These are phyloP conservation scores for Erythrophleum ivorense DNA, from an alignment of 331 rosid genomes.

Conservation along the genomic window DNA sequence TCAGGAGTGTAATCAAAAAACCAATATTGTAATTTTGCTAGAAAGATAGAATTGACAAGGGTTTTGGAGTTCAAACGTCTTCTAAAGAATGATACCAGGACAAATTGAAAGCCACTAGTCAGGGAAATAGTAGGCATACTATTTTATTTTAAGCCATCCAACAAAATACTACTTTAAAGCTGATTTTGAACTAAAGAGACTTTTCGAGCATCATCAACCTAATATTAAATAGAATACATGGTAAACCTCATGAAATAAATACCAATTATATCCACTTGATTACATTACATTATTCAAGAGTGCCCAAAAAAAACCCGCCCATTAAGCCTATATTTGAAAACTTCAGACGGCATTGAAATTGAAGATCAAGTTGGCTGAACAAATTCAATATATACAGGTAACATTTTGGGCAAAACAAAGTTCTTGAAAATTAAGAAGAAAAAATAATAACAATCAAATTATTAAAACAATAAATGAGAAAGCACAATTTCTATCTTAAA, in stretches of 20 bases:
- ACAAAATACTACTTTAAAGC: not conserved
- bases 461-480: conserved; percentile 10
- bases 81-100: not conserved
- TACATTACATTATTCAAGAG: not conserved
- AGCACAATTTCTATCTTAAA: conserved; percentile 27
- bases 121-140: not conserved
- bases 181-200: not conserved
- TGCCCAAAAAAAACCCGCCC: not conserved
- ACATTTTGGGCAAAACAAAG: conserved; percentile 15
- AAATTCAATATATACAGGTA: not conserved
- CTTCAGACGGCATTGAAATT: conserved; percentile 19
- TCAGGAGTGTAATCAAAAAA: not conserved
- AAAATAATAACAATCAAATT: not conserved
- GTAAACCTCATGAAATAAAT: not conserved
- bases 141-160: conserved; percentile 10
- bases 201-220: not conserved
- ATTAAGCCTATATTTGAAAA: conserved; percentile 23
- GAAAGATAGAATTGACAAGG: conserved; percentile 7
- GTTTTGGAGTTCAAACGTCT: conserved; percentile 20
- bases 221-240: not conserved
- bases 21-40: conserved; percentile 20
- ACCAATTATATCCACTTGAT: not conserved
- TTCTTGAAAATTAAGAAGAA: not conserved
- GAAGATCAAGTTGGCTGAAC: conserved; percentile 30
- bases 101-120: not conserved